Conservation (phyloP, 257 asterid genomes). For the Ilex asprella region DNA sequence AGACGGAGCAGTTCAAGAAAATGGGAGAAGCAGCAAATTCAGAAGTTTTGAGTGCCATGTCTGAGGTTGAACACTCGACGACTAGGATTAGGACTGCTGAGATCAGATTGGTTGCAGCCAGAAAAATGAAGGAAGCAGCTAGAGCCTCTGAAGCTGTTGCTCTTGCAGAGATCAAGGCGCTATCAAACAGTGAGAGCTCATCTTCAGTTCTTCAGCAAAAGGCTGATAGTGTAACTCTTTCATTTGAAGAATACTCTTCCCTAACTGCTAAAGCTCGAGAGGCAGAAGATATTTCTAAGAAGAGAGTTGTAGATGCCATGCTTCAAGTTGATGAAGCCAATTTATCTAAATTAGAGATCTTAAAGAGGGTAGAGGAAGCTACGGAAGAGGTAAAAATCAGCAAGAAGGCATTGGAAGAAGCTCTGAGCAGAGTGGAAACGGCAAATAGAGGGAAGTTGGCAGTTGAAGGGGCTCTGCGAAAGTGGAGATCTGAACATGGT, state of each 20-base stretch:
- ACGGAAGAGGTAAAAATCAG: constrained; percentile 63
- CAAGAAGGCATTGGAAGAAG: constrained; percentile 77
- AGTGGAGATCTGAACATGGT: constrained; percentile 87
- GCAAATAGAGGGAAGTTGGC: constrained; percentile 71
- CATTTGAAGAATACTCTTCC: constrained; percentile 59
- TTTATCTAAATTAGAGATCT: constrained; percentile 44
- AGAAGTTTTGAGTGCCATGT: constrained; percentile 45
- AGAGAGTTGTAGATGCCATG: constrained; percentile 39
- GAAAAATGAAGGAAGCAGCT: constrained; percentile 86
- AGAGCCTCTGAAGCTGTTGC: constrained; percentile 79
- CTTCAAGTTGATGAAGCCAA: constrained; percentile 55
- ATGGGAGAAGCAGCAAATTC: constrained; percentile 61
- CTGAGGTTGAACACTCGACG: constrained; percentile 68
- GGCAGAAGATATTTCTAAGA: constrained; percentile 48
- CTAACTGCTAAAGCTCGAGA: constrained; percentile 55
- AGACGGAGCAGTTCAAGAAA: constrained; percentile 59
- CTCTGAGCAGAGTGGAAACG: constrained; percentile 60
- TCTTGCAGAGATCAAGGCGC: constrained; percentile 68
- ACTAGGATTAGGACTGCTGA: constrained; percentile 56
- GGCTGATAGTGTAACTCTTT: constrained; percentile 44
- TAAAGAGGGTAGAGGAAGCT: constrained; percentile 79
- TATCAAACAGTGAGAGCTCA: constrained; percentile 27
- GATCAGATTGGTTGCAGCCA: constrained; percentile 69
- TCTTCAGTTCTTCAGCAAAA: constrained; percentile 13
- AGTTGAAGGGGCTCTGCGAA: constrained; percentile 79